Base-by-base conservation (phyloP, 2,329 filamentous ascomycete genomes). In the Colletotrichum gigasporum region DNA sequence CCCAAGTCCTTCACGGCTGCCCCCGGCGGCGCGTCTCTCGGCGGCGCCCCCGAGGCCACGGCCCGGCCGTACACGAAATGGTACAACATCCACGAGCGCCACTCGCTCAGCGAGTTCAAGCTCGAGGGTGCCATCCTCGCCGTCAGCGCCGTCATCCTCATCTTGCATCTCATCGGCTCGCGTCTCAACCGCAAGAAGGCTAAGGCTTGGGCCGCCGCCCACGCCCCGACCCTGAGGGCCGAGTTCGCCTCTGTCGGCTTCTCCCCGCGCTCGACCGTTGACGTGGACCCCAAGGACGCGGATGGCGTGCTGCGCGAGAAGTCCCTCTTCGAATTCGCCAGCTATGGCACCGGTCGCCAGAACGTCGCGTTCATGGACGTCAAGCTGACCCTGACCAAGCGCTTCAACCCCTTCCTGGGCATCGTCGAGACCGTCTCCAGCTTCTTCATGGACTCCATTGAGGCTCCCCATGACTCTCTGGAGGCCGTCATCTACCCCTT, bases 71-170 rank as follows among this genome's bases (percentile, higher is more conserved):
- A 91, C 78, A 97, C 94, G 53, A 93, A 93, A 83, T 99, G 96
- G 96, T 99, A 98, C 82, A 93, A 94, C 60, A 84, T 98, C 66
- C 96, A 97, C 86, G 94, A 98, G 86, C 93, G 96, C 73, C 90
- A 94, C 73, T 89, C 89, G 24, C 82, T 90, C 65, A 85, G 85
- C 73, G 96, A 99, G 77, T 99, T 99, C 85, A 89, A 89, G 80
- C 86, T 90, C 72, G 96, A 99, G 82, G 91, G 92, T 64, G 81
- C 94, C 76, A 91, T 99, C 72, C 81, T 97, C 65, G 86, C 87
- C 32, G 83, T 94, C 73, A 87, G 97, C 70, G 74, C 90, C 56
- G 69, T 97, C 55, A 86, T 97, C 69, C 83, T 97, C 69, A 75
- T 90, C 41, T 81, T 97, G 67, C 94, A 98, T 76, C 79, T 96